phyloP scores from a whole-genome alignment of 768 basidiomycete species.

The Arthromyces matolae region DNA sequence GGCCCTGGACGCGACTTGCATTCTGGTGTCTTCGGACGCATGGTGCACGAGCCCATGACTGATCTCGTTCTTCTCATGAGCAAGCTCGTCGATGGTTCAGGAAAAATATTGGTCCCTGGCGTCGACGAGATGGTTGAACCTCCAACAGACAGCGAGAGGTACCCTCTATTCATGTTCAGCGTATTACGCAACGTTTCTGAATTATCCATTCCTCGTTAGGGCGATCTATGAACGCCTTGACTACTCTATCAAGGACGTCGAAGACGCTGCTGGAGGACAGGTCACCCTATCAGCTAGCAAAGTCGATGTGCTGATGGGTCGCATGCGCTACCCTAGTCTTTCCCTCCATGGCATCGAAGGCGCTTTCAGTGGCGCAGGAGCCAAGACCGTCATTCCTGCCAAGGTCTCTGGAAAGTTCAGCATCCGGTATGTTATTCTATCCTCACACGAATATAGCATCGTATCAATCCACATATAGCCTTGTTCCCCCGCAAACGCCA shows the following conservation, averaged over 20 bases:
- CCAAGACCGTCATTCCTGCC: constrained; percentile 94
- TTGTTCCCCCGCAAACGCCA: constrained; percentile 87
- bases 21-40: constrained; percentile 81
- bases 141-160: constrained; percentile 72
- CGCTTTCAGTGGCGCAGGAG: constrained; percentile 79
- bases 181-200: not conserved
- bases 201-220: constrained; percentile 38
- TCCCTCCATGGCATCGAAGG: constrained; percentile 96
- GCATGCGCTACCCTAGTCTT: constrained; percentile 87
- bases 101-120: constrained; percentile 86
- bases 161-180: constrained; percentile 15
- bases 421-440: constrained; percentile 70
- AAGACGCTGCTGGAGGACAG: constrained; percentile 68
- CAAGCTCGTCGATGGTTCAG: constrained; percentile 74
- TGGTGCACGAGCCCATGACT: constrained; percentile 91
- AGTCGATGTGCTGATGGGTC: constrained; percentile 79
- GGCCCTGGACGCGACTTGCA: constrained; percentile 89
- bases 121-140: constrained; percentile 80
- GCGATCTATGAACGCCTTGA: constrained; percentile 72
- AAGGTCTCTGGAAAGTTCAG: constrained; percentile 90
- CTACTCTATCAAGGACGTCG: constrained; percentile 68
- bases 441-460: too few relatives aligned
- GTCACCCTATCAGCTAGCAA: constrained; percentile 78
- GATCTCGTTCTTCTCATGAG: constrained; percentile 83
- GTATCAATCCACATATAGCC: constrained; percentile 41